phyloP scores from a whole-genome alignment of 148 eudicot genomes.

The Rhododendron kiyosumense region DNA sequence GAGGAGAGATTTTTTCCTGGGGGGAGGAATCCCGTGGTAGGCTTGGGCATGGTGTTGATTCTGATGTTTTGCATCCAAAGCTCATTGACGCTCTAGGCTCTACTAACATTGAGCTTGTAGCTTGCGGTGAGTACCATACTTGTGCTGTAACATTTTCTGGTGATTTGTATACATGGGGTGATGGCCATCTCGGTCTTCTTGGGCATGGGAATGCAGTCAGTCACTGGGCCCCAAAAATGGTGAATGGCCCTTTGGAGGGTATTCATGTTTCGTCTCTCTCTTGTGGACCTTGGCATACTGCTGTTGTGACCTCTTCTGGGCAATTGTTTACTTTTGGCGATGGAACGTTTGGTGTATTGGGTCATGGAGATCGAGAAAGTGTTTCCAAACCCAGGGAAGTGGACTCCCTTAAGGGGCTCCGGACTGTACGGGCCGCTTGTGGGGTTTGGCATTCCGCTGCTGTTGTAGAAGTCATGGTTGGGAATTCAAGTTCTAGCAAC shows the following conservation, averaged over 20 bases:
- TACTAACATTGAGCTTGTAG: conserved; percentile 89
- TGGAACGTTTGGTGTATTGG: conserved; percentile 93
- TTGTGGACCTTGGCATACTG: conserved; percentile 98
- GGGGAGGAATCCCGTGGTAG: conserved; percentile 92
- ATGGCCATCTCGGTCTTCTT: conserved; percentile 82
- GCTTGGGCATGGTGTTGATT: conserved; percentile 95
- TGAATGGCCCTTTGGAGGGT: conserved; percentile 88
- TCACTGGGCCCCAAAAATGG: conserved; percentile 89
- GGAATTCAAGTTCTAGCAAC: conserved; percentile 81
- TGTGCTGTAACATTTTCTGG: conserved; percentile 98
- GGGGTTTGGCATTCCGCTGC: conserved; percentile 99
- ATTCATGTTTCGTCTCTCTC: conserved; percentile 87
- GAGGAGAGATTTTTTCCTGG: conserved; percentile 97
- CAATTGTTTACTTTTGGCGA: conserved; percentile 95
- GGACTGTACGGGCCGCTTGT: conserved; percentile 88
- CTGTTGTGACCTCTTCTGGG: conserved; percentile 95
- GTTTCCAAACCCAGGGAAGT: conserved; percentile 82
- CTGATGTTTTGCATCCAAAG: conserved; percentile 88
- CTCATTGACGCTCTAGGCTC: conserved; percentile 77
- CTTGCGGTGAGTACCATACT: conserved; percentile 90
- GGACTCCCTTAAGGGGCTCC: conserved; percentile 88
- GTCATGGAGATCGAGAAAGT: conserved; percentile 87
- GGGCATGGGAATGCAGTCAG: conserved; percentile 95
- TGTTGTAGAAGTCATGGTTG: conserved; percentile 96
- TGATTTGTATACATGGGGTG: conserved; percentile 96